Conservation (phyloP, 805 yeast species). For the Ogataea sp. region DNA sequence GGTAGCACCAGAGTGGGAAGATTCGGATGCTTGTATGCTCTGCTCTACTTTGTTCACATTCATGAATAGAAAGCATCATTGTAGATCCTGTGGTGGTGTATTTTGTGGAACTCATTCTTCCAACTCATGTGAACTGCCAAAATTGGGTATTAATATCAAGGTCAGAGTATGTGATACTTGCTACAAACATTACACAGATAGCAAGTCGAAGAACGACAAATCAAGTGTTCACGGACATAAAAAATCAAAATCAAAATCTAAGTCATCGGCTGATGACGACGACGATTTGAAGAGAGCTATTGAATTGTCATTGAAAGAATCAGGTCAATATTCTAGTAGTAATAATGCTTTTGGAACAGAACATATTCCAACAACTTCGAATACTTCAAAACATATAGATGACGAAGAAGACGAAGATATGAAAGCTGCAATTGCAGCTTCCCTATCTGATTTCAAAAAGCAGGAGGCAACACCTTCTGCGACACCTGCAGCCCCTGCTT, state of each 20-base stretch:
- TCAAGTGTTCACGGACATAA: slow-evolving; percentile 1
- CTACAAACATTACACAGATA: slow-evolving; percentile 48
- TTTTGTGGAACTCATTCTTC: slow-evolving; percentile 83
- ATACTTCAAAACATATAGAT: slow-evolving; percentile 1
- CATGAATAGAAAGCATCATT: slow-evolving; percentile 89
- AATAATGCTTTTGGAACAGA: slow-evolving; percentile 2
- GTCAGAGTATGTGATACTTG: slow-evolving; percentile 95
- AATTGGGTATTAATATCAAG: slow-evolving; percentile 77
- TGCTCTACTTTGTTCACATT: slow-evolving; percentile 76
- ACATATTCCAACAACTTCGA: slow-evolving; percentile 4
- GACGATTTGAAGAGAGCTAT: slow-evolving; percentile 75
- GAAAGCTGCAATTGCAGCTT: slow-evolving; percentile 91
- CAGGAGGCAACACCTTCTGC: slow-evolving; percentile 1
- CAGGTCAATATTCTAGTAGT: slow-evolving; percentile 12
- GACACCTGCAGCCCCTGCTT: background rate
- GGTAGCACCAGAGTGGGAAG: slow-evolving; percentile 97
- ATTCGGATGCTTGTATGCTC: slow-evolving; percentile 91
- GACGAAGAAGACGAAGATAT: slow-evolving; percentile 81
- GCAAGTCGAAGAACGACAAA: slow-evolving; percentile 16
- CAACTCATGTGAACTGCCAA: slow-evolving; percentile 61
- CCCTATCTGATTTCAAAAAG: slow-evolving; percentile 62
- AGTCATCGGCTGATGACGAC: slow-evolving; percentile 43
- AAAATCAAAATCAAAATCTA: slow-evolving; percentile 13
- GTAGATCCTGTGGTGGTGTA: slow-evolving; percentile 96
- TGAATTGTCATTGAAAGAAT: slow-evolving; percentile 65